Evolutionary conservation across 208 protist genomes (phyloP), one percentile per base, ranked within the genome.

Genomic region (Porcisia deanei): DNA sequence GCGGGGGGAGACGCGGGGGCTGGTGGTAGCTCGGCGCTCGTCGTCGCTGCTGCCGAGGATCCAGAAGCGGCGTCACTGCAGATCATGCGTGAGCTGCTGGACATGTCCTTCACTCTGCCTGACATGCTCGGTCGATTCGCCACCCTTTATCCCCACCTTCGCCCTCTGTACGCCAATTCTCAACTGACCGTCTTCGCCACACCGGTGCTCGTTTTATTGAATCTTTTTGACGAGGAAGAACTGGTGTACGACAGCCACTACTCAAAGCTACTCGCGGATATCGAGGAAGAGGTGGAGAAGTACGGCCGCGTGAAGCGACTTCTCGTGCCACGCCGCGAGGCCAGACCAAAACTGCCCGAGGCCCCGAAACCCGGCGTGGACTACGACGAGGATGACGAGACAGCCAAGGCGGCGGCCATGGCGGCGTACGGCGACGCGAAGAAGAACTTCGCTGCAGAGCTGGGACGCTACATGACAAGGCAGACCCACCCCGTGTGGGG

Each of bases 151-250:
- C 85, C 89, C 2, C 89, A 95, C 70, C 87, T 97, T 3, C 71
- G 81, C 10, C 83, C 91, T n/a, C 71, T 92, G n/a, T 96, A 90
- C 80, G 85, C 75, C 14, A 89, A 88, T 59, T 84, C 80, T 41
- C 82, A 90, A 71, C 81, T 94, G n/a, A 84, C 87, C 30, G 82
- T 95, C 61, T 95, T 80, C 79, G 87, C 94, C 12, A 96, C 94
- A 4, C 88, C 89, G 69, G 73, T 97, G 10, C 83, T 97, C 2
- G 90, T 89, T 20, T 82, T 97, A 67, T 41, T 97, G 16, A 97
- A 97, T 74, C 76, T 96, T 2, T 96, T 97, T 76, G 91, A 96
- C 72, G 91, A 96, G 71, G 90, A 95, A 54, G 94, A 97, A 71
- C 80, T 96, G 22, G 79, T 89, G 16, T 76, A 90, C 54, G 91